phyloP scores from a whole-genome alignment of 2,329 filamentous ascomycete species.

The Exophiala spinifera region DNA sequence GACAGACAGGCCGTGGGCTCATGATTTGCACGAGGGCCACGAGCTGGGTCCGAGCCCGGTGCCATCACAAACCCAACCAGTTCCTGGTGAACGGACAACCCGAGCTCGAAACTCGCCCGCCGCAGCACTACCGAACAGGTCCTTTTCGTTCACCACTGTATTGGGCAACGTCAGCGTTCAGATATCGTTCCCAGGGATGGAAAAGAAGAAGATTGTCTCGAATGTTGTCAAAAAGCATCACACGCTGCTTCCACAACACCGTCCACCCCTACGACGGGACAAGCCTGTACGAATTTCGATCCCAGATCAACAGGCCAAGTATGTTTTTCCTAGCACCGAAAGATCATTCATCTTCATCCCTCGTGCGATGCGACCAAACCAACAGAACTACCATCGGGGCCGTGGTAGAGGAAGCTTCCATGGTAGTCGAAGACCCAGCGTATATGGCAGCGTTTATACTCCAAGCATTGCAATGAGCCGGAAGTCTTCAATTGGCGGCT shows the following conservation, averaged over 20 bases:
- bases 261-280: conserved; percentile 87
- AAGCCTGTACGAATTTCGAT: conserved; percentile 94
- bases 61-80: conserved; percentile 33
- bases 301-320: conserved; percentile 70
- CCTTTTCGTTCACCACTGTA: conserved; percentile 77
- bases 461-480: conserved; percentile 86
- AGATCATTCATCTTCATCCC: conserved; percentile 98
- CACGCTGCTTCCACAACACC: conserved; percentile 89
- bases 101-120: conserved; percentile 25
- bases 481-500: conserved; percentile 67
- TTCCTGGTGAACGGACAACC: conserved; percentile 18
- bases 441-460: conserved; percentile 80
- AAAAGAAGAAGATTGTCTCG: conserved; percentile 66
- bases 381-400: conserved; percentile 67
- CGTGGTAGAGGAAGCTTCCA: conserved; percentile 71
- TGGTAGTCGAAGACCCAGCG: conserved; percentile 73
- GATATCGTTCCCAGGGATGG: conserved; percentile 74
- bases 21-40: conserved; percentile 80
- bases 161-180: conserved; percentile 83
- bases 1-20: conserved; percentile 62
- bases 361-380: conserved; percentile 85
- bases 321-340: conserved; percentile 86
- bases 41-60: conserved; percentile 30
- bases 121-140: conserved; percentile 61
- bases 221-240: conserved; percentile 83